Conservation (phyloP, 805 yeast species). For the Wickerhamiella vanderwaltii region DNA sequence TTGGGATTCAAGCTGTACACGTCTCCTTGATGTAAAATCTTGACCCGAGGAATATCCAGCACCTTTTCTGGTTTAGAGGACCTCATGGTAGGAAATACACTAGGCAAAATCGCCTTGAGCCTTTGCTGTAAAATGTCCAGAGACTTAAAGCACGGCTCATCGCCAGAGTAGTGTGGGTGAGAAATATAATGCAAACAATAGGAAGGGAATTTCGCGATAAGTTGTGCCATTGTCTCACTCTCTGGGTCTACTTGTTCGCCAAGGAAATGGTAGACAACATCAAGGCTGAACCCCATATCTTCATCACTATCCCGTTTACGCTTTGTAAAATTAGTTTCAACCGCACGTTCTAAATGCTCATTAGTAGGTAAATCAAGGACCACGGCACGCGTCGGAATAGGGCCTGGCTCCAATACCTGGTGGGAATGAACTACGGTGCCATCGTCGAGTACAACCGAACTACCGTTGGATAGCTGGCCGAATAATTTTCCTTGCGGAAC, state of each 20-base stretch:
- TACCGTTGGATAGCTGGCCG: conserved; percentile 48
- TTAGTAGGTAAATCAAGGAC: conserved; percentile 61
- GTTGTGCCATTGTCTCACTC: conserved; percentile 10
- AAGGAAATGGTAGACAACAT: conserved; percentile 62
- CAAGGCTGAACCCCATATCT: conserved; percentile 28
- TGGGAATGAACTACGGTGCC: conserved; percentile 52
- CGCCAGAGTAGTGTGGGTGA: conserved; percentile 54
- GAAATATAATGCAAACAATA: conserved; percentile 49
- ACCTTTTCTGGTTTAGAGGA: not conserved
- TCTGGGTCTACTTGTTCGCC: conserved; percentile 46
- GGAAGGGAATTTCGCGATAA: conserved; percentile 34
- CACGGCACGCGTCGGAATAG: conserved; percentile 46
- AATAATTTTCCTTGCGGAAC: conserved; percentile 53
- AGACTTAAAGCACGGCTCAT: conserved; percentile 46
- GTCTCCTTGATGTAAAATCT: conserved; percentile 7
- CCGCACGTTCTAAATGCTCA: conserved; percentile 32
- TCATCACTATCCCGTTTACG: conserved; percentile 17
- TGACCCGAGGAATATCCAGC: not conserved
- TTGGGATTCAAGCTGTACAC: not conserved
- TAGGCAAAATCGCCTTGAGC: conserved; percentile 24
- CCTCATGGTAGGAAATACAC: conserved; percentile 18
- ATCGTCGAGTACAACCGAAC: conserved; percentile 41
- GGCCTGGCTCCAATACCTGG: conserved; percentile 58
- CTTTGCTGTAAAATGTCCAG: conserved; percentile 32
- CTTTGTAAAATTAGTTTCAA: conserved; percentile 13